These are phyloP conservation scores for Acer yangbiense DNA, from an alignment of 345 rosid species.

Conservation along the genomic window DNA sequence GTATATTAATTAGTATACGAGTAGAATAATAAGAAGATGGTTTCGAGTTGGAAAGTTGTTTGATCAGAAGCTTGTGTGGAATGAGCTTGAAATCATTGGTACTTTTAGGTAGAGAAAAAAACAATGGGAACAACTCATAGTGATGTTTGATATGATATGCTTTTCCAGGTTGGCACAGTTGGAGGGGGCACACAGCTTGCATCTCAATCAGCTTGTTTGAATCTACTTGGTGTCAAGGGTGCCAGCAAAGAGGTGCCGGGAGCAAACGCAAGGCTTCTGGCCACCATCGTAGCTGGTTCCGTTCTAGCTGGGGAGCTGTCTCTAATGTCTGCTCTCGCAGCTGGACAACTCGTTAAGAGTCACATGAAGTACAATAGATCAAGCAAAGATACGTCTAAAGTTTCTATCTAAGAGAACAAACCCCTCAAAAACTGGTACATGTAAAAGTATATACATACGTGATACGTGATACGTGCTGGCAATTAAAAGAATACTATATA, in stretches of 20 bases:
- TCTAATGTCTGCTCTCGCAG: slow-evolving; percentile 72
- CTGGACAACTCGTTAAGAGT: slow-evolving; percentile 70
- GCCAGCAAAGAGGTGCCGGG: slow-evolving; percentile 59
- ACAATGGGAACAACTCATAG: neutral
- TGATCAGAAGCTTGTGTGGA: neutral
- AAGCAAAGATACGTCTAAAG: slow-evolving; percentile 47
- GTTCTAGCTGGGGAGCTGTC: slow-evolving; percentile 75
- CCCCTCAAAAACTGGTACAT: neutral
- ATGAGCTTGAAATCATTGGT: neutral
- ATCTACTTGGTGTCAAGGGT: slow-evolving; percentile 71
- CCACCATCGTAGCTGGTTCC: slow-evolving; percentile 61
- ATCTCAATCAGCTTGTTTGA: slow-evolving; percentile 76
- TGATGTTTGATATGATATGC: neutral
- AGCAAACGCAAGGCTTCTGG: slow-evolving; percentile 55
- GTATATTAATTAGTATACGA: neutral
- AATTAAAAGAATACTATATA: too few relatives aligned
- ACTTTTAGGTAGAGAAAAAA: neutral
- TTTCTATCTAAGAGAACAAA: slow-evolving; percentile 10
- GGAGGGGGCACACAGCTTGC: slow-evolving; percentile 86
- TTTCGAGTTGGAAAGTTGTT: neutral
- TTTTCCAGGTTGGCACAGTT: slow-evolving; percentile 63
- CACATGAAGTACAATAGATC: slow-evolving; percentile 82
- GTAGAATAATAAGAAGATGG: too few relatives aligned
- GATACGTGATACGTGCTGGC: too few relatives aligned
- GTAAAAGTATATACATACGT: neutral